Evolutionary conservation across 192 early-diverging fungal genomes (phyloP), one percentile per base, ranked within the genome.

Genomic region (Coemansia sp.): DNA sequence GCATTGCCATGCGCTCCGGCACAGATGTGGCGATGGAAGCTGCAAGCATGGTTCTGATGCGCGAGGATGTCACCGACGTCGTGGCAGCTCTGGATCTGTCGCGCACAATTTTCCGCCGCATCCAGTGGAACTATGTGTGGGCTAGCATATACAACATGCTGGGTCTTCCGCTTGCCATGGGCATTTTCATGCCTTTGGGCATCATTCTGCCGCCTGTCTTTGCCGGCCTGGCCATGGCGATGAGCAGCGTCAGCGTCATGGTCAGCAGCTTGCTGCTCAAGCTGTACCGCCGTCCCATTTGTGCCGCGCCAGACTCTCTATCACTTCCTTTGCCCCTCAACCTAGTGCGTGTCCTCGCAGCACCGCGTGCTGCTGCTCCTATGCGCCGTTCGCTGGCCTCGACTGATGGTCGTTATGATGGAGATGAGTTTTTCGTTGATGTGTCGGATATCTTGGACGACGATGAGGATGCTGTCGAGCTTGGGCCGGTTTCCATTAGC

Each of bases 1-100:
- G 95, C 1, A 92, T 99, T 67, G 93, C 94, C 0, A 74, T 97
- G 28, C 89, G 87, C 59, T 91, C 90, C 1, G 96, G 94, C 5
- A 95, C 96, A 0, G 96, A 99, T 75, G 93, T 99, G 48, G 96
- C 95, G 0, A 91, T 97, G 82, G 94, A 95, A 65, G 94, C 96
- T 4, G 96, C 96, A 0, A 84, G 87, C 48, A 90, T 99, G 57
- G 92, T 99, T 16, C 83, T 99, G 49, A 95, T 96, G 94, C 86
- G 91, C 39, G 87, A 91, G 16, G 92, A 95, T 59, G 71, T 99
- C 18, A 74, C 85, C 0, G 93, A 95, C 63, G 92, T 99, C 0
- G 93, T 96, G 2, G 84, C 88, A 0, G 92, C 93, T 1, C 73
- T 99, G 16, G 89, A 96, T 72, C 86, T 99, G 42, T 88, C 89